Evolutionary conservation across 2,329 filamentous ascomycete species (phyloP).

Genomic region (Dryadomyces sulphureus): DNA sequence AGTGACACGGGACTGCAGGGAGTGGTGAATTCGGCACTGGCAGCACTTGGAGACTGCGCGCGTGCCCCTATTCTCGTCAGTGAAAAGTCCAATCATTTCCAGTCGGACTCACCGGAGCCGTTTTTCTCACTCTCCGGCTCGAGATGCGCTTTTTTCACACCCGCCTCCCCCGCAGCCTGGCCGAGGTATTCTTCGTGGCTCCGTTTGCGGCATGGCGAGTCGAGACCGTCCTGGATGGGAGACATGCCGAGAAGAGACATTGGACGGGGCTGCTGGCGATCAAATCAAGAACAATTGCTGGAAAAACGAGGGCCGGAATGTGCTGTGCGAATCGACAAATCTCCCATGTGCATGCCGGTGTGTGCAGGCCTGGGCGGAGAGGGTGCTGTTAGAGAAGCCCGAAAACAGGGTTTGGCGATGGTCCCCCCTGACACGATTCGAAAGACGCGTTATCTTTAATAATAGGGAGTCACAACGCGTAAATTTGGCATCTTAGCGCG

Average conservation of each 20-base stretch:
- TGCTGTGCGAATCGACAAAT: not conserved
- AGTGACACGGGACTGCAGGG: constrained; percentile 18
- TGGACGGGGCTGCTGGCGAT: constrained; percentile 3
- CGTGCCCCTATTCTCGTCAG: not conserved
- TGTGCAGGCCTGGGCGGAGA: not conserved
- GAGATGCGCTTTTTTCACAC: constrained; percentile 10
- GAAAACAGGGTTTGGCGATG: not conserved
- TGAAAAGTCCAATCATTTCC: not conserved
- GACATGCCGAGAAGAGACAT: constrained; percentile 36
- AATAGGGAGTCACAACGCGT: constrained; percentile 10
- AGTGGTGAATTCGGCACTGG: not conserved
- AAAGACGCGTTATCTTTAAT: not conserved
- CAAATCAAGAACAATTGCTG: not conserved
- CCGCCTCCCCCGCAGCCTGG: not conserved
- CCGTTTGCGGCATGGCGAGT: constrained; percentile 27
- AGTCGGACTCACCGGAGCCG: not conserved
- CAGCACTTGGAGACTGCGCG: constrained; percentile 5
- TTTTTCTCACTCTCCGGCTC: constrained; percentile 9
- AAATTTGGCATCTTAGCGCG: constrained; percentile 7
- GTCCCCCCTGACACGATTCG: not conserved
- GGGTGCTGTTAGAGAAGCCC: not conserved
- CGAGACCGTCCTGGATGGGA: constrained; percentile 25
- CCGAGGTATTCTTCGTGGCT: constrained; percentile 29
- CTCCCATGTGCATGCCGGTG: not conserved
- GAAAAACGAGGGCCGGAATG: not conserved